Conservation (phyloP, 163 green algal genomes). For the Chloromonas sp. region DNA sequence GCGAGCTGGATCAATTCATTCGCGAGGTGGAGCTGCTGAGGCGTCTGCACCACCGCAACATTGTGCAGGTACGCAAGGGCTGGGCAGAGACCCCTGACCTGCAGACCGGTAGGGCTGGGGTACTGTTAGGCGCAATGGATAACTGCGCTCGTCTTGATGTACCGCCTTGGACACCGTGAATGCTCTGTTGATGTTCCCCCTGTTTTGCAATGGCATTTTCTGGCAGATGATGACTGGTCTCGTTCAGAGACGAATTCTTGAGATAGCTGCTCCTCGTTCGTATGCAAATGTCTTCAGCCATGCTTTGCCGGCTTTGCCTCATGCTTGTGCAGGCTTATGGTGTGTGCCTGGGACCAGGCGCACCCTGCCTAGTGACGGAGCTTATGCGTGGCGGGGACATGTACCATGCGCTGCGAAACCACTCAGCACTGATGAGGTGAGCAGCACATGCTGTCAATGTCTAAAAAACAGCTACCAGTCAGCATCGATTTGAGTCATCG, state of each 20-base stretch:
- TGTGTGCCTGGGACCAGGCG: conserved; percentile 43
- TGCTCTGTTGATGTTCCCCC: too few relatives aligned
- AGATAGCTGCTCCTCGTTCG: too few relatives aligned
- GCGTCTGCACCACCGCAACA: conserved; percentile 38
- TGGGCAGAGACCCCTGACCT: background rate
- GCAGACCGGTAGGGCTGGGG: background rate
- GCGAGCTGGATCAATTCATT: conserved; percentile 29
- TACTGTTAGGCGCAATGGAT: too few relatives aligned
- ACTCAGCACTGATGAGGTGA: conserved; percentile 49
- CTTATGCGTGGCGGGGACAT: conserved; percentile 58
- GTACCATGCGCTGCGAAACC: conserved; percentile 57
- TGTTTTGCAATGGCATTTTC: too few relatives aligned
- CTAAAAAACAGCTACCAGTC: too few relatives aligned
- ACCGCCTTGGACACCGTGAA: too few relatives aligned
- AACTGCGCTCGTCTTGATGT: too few relatives aligned
- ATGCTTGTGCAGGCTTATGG: conserved; percentile 50
- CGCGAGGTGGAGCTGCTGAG: conserved; percentile 23
- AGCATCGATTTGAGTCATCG: too few relatives aligned
- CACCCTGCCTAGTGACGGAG: conserved; percentile 58
- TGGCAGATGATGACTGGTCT: too few relatives aligned
- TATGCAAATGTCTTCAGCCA: background rate
- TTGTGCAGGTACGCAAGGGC: conserved; percentile 44
- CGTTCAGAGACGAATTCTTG: too few relatives aligned
- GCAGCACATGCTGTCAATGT: background rate
- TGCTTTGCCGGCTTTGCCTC: background rate